A percentile compares a stretch with the other conserved stretches of the same genome.
These are phyloP conservation scores for Penicillium carneum DNA, from an alignment of 2,329 filamentous ascomycete genomes.

Conservation along the genomic window DNA sequence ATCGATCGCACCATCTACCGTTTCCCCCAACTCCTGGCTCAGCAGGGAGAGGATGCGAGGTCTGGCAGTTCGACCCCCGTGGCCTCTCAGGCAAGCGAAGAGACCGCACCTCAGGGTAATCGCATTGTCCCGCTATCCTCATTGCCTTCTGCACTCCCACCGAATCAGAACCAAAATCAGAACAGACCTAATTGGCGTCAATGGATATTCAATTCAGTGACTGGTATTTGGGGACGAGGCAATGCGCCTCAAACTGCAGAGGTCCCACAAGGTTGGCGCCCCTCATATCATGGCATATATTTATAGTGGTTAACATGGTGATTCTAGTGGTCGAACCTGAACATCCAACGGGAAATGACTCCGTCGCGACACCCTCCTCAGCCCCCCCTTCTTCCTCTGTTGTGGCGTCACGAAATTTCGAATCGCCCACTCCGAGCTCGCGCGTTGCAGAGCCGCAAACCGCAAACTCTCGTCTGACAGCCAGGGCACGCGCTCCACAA, in stretches of 20 bases:
- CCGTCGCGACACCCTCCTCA: background rate
- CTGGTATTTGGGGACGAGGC: conserved; percentile 24
- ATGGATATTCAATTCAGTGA: conserved; percentile 32
- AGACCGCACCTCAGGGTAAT: background rate
- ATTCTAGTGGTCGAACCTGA: background rate
- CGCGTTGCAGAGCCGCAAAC: background rate
- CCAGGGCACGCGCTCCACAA: background rate
- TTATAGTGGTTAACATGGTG: conserved; percentile 5
- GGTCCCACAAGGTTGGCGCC: conserved; percentile 2
- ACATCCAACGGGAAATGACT: background rate
- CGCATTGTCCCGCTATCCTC: conserved; percentile 9
- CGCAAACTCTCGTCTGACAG: background rate
- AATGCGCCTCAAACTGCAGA: conserved; percentile 12
- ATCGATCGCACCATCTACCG: conserved; percentile 47
- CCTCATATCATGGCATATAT: background rate
- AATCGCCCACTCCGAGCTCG: conserved; percentile 4
- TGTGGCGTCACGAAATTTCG: background rate
- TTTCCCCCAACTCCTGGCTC: conserved; percentile 42
- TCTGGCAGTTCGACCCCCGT: background rate
- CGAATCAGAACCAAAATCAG: background rate
- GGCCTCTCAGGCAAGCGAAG: background rate
- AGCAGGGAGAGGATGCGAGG: conserved; percentile 38
- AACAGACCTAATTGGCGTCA: conserved; percentile 12
- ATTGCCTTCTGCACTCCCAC: conserved; percentile 13
- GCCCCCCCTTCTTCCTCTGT: conserved; percentile 3